phyloP scores from a whole-genome alignment of 1,284 basidiomycete genomes.

The Irpex sp. region DNA sequence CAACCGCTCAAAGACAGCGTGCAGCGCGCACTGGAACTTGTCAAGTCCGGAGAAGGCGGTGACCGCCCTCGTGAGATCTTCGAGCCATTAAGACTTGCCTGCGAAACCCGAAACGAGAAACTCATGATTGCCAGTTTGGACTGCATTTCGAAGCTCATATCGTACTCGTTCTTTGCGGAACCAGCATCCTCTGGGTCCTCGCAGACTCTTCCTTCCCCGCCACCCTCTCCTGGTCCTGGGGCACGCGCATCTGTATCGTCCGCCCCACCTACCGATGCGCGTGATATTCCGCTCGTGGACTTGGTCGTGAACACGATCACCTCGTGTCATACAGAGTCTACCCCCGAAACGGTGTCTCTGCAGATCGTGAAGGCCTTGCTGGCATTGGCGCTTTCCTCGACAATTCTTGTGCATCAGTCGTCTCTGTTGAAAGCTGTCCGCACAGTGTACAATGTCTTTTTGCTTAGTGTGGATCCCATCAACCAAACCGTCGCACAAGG shows the following conservation, averaged over 20 bases:
- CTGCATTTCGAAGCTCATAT: slow-evolving; percentile 94
- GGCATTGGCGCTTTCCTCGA: slow-evolving; percentile 82
- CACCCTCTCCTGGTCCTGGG: slow-evolving; percentile 60
- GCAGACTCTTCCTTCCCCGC: slow-evolving; percentile 53
- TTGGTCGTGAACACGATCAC: slow-evolving; percentile 93
- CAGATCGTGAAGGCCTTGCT: slow-evolving; percentile 95
- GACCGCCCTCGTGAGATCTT: slow-evolving; percentile 84
- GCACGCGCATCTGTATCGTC: slow-evolving; percentile 39
- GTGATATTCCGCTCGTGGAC: slow-evolving; percentile 62
- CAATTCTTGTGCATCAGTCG: slow-evolving; percentile 88
- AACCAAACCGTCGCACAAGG: slow-evolving; percentile 98
- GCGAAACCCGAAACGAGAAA: slow-evolving; percentile 89
- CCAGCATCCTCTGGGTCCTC: slow-evolving; percentile 38
- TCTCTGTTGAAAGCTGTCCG: slow-evolving; percentile 91
- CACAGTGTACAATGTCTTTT: slow-evolving; percentile 95
- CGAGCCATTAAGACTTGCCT: slow-evolving; percentile 88
- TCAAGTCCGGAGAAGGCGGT: slow-evolving; percentile 67
- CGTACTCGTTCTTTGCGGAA: slow-evolving; percentile 91
- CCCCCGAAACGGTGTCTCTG: slow-evolving; percentile 85
- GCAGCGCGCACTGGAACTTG: slow-evolving; percentile 79
- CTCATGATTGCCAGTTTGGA: slow-evolving; percentile 94
- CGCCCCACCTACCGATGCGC: slow-evolving; percentile 35
- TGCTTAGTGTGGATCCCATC: slow-evolving; percentile 83
- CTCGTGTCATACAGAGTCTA: slow-evolving; percentile 83
- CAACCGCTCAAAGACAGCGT: slow-evolving; percentile 79